Evolutionary conservation across 2,329 filamentous ascomycete genomes (phyloP).

Genomic region (Hymenoscyphus occultus): DNA sequence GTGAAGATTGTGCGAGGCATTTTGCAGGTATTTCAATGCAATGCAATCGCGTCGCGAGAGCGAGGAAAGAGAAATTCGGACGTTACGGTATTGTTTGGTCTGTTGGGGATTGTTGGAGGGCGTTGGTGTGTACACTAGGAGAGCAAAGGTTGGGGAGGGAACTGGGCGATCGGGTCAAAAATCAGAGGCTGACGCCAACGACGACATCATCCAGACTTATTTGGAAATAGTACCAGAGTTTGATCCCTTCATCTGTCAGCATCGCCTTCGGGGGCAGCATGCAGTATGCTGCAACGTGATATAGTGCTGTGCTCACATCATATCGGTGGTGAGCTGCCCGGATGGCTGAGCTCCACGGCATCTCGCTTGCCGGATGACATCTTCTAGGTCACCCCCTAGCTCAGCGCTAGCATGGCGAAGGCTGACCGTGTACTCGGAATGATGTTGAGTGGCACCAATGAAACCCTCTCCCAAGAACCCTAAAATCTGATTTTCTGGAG

Average conservation of each 20-base stretch:
- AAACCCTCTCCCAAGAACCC: neutral
- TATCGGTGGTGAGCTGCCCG: neutral
- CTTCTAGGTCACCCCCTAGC: neutral
- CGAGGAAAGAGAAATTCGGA: neutral
- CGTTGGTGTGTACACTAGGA: neutral
- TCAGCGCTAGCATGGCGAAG: neutral
- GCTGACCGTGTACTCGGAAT: neutral
- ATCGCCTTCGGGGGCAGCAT: neutral
- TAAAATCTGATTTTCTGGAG: slow-evolving; percentile 5
- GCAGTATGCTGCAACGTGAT: neutral
- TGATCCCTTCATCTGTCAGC: neutral
- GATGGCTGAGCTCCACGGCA: neutral
- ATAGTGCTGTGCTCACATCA: neutral
- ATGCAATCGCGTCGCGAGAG: neutral
- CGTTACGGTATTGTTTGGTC: neutral
- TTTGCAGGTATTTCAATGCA: slow-evolving; percentile 46
- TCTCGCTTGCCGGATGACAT: neutral
- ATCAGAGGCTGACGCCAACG: neutral
- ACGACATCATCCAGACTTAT: neutral
- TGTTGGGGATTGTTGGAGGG: neutral
- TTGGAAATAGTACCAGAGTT: neutral
- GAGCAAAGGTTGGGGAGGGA: neutral
- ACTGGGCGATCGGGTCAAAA: neutral
- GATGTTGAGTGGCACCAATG: neutral
- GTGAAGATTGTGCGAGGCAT: slow-evolving; percentile 67